Percentiles rank a stretch among this genome's conserved stretches.
phyloP scores from a whole-genome alignment of 495 filamentous ascomycete genomes.

The Daldinia decipiens region DNA sequence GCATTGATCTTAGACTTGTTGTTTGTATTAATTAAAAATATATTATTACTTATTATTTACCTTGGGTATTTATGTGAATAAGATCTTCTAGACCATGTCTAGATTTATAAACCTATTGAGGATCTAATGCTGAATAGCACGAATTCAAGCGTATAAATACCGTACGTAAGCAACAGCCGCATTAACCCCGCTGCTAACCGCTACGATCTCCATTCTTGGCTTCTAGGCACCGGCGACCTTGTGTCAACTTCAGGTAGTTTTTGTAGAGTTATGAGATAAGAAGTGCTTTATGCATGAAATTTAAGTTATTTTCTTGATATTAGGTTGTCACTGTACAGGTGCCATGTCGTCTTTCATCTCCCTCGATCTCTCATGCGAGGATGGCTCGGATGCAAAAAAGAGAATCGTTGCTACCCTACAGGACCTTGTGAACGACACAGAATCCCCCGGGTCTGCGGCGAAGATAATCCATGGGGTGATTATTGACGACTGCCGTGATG shows the following conservation, averaged over 20 bases:
- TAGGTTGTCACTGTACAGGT: not conserved
- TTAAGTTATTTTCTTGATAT: not conserved
- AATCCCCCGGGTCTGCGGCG: not conserved
- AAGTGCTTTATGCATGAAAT: not conserved
- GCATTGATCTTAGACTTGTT: no score
- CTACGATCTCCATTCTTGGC: not conserved
- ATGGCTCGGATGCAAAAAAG: not conserved
- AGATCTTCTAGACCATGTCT: no score
- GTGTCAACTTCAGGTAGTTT: not conserved
- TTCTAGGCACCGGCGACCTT: not conserved
- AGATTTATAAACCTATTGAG: no score
- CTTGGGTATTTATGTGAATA: no score
- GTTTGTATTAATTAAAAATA: no score
- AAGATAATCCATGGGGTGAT: not conserved
- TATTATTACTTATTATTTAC: no score
- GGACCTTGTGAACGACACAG: not conserved
- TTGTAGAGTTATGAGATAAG: not conserved
- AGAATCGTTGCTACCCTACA: not conserved
- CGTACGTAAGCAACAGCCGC: not conserved
- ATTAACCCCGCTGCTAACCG: not conserved
- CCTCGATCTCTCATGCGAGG: not conserved
- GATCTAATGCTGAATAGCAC: not conserved
- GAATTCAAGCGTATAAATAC: not conserved
- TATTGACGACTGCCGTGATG: not conserved
- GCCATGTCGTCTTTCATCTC: conserved; percentile 4